phyloP scores from a whole-genome alignment of 2,329 filamentous ascomycete species.

The Xylaria sp. region DNA sequence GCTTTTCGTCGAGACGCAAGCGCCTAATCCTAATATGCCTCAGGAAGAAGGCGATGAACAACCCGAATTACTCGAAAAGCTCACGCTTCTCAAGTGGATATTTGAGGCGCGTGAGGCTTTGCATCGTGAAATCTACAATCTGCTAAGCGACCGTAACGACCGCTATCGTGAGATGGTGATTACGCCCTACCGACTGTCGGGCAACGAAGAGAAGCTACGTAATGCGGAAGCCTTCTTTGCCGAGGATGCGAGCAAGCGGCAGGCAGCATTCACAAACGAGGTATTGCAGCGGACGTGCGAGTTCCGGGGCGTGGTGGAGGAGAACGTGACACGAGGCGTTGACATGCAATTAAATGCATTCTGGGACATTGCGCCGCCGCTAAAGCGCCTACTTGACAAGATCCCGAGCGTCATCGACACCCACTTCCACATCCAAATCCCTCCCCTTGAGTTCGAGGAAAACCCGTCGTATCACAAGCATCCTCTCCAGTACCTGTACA shows the following conservation, averaged over 20 bases:
- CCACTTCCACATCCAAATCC: constrained; percentile 80
- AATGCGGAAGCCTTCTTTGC: constrained; percentile 85
- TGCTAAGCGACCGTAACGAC: constrained; percentile 85
- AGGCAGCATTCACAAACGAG: constrained; percentile 75
- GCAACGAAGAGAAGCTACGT: constrained; percentile 80
- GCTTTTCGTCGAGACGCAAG: constrained; percentile 76
- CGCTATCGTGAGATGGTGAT: constrained; percentile 87
- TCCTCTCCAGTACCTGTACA: constrained; percentile 91
- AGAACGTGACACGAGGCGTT: constrained; percentile 86
- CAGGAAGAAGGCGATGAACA: constrained; percentile 96
- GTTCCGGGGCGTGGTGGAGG: constrained; percentile 82
- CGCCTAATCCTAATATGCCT: constrained; percentile 78
- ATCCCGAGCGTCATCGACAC: constrained; percentile 64
- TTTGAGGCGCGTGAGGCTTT: constrained; percentile 93
- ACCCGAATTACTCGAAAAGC: constrained; percentile 91
- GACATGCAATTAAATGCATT: constrained; percentile 93
- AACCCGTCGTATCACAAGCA: constrained; percentile 83
- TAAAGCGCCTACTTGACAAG: constrained; percentile 81
- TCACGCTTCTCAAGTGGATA: constrained; percentile 95
- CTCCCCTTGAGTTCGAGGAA: constrained; percentile 81
- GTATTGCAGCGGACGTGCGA: constrained; percentile 77
- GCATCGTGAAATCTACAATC: constrained; percentile 84
- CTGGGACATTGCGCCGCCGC: constrained; percentile 93
- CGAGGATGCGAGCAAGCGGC: constrained; percentile 78
- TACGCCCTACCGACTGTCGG: constrained; percentile 78